phyloP scores from a whole-genome alignment of 2,329 filamentous ascomycete genomes.

The Cladophialophora bantiana region DNA sequence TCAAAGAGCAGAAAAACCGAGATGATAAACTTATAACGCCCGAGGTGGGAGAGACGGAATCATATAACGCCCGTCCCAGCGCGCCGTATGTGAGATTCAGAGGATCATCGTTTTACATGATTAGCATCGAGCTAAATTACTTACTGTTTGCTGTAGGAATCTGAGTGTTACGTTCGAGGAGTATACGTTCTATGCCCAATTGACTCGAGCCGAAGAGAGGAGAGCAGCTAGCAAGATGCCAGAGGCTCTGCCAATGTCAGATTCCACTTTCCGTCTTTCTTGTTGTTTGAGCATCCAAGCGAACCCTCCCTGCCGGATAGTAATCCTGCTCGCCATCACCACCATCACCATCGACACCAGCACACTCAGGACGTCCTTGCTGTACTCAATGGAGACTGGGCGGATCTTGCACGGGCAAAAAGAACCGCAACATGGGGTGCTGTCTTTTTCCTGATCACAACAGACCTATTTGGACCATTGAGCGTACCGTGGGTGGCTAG shows the following conservation, averaged over 20 bases:
- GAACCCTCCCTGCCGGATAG: not conserved
- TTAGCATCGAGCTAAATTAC: not conserved
- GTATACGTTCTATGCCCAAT: not conserved
- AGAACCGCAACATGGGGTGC: slow-evolving; percentile 1
- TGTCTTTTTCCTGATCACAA: slow-evolving; percentile 1
- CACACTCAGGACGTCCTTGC: not conserved
- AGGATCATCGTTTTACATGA: not conserved
- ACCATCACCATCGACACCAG: not conserved
- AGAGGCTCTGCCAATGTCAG: not conserved
- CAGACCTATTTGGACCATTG: not conserved
- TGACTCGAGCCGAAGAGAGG: not conserved
- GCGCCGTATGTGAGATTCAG: not conserved
- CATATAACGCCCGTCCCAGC: not conserved
- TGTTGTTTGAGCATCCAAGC: not conserved
- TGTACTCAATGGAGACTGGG: not conserved
- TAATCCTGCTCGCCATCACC: not conserved
- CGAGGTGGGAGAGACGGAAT: no score
- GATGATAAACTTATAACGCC: no score
- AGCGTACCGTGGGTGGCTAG: not conserved
- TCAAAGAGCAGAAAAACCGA: no score
- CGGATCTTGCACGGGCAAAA: not conserved
- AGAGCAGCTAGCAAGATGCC: not conserved
- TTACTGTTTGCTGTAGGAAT: not conserved
- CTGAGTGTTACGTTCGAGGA: not conserved
- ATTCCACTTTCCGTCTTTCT: not conserved